A percentile compares a stretch with the other conserved stretches of the same genome.
These are phyloP conservation scores for Myxozyma nipponensis DNA, from an alignment of 805 yeast species.

Conservation along the genomic window DNA sequence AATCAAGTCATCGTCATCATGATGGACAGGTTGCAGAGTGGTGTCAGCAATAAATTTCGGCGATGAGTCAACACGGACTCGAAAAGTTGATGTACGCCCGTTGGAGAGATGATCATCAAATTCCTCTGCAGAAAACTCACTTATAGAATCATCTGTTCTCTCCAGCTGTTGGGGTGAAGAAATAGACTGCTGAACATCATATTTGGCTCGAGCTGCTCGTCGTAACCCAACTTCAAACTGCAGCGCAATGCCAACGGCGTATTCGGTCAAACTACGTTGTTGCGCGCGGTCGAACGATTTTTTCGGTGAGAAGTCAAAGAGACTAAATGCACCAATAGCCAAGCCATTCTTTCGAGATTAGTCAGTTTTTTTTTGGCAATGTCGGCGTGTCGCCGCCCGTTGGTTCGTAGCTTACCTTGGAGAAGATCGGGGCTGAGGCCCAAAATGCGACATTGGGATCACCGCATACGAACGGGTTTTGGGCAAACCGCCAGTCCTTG, in stretches of 20 bases:
- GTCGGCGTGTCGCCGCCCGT: no score
- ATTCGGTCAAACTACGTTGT: slow-evolving; percentile 7
- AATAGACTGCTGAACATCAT: neutral
- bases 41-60: neutral
- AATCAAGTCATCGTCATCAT: neutral
- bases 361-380: neutral
- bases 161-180: neutral
- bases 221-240: slow-evolving; percentile 1
- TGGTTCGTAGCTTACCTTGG: neutral
- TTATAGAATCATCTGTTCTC: neutral
- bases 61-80: neutral
- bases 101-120: slow-evolving; percentile 4
- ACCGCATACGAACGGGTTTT: slow-evolving; percentile 62
- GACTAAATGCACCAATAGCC: slow-evolving; percentile 19
- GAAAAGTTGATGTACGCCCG: neutral
- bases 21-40: neutral
- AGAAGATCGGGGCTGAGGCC: slow-evolving; percentile 54
- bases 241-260: slow-evolving; percentile 5
- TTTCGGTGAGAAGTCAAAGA: slow-evolving; percentile 13
- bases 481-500: slow-evolving; percentile 64
- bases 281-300: neutral
- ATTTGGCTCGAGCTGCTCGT: neutral
- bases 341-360: slow-evolving; percentile 2
- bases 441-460: slow-evolving; percentile 59
- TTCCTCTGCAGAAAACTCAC: slow-evolving; percentile 13